Percentiles rank a stretch among this genome's conserved stretches.
These are phyloP conservation scores for Radiomyces spectabilis DNA, from an alignment of 192 early-diverging fungal genomes.

Conservation along the genomic window DNA sequence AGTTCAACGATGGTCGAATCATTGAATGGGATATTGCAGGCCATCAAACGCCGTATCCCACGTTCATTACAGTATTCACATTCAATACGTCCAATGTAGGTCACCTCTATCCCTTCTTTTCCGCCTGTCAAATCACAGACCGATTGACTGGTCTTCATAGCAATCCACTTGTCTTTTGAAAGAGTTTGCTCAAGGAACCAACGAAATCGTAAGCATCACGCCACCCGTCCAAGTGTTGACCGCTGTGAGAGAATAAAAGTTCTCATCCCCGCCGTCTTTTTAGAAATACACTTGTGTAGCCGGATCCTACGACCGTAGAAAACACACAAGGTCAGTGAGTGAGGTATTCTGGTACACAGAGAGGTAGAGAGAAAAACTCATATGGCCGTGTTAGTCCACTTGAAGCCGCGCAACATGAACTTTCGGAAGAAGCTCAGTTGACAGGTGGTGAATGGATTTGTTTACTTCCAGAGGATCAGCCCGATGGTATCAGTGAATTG, in stretches of 20 bases:
- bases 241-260: background rate
- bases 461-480: constrained; percentile 33
- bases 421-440: constrained; percentile 51
- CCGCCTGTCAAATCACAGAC: background rate
- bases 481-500: constrained; percentile 43
- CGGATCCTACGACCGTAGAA: constrained; percentile 44
- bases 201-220: constrained; percentile 35
- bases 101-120: background rate
- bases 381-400: constrained; percentile 13
- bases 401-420: constrained; percentile 43
- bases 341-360: background rate
- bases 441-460: constrained; percentile 41
- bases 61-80: constrained; percentile 42
- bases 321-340: constrained; percentile 41
- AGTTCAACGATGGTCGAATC: constrained; percentile 39
- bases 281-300: constrained; percentile 51
- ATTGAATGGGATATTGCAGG: constrained; percentile 50
- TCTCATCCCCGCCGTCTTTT: background rate
- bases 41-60: constrained; percentile 34
- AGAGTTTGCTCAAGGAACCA: constrained; percentile 54
- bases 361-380: background rate
- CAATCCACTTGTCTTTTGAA: constrained; percentile 49
- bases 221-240: background rate
- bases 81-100: constrained; percentile 39
- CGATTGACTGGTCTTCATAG: no score